Base-by-base conservation (phyloP, 306 rosid species). In the Begonia peltatifolia region DNA sequence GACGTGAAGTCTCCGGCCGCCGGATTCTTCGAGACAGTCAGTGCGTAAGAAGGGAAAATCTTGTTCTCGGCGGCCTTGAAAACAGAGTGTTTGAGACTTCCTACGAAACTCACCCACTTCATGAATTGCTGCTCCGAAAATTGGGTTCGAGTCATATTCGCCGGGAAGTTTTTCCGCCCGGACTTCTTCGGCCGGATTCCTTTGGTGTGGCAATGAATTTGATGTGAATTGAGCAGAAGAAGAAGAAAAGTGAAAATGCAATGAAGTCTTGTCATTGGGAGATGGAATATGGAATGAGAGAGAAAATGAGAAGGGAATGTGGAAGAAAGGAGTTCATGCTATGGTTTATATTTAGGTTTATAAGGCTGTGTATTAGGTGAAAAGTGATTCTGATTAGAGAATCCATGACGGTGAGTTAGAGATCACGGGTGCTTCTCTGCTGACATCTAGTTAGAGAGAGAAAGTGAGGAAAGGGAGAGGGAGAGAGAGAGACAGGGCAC, bases 71-170 rank as follows among this genome's bases (percentile, higher is more conserved):
- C 99, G 13, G 79, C 9, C 59, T 62, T 71, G 57, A 75, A 86
- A 65, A 90, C 81, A 1, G 94, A 55, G 74, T 90, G 99, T 41
- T 68, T 81, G 47, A 90, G 82, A 17, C 60, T 44, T 30, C 96
- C 99, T 17, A 90, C 99, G 53, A 79, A 90, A 43, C 63, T 68
- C 30, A 86, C 87, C 99, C 99, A 90, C 63, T 73, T 77, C 76
- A 86, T 67, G 81, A 90, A 90, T 56, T 83, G 95, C 47, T 78
- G 65, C 65, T 90, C 87, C 25, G 99, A 69, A 63, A 60, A 57
- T 47, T 78, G 68, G 52, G 75, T 54, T 66, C 44, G 69, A 13
- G 78, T 78, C 68, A 72, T 60, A 57, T 80, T 86, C 11, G 42
- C 30, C 5, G 57, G 57, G 6, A 44, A 42, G 2, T 0, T 2